These are phyloP conservation scores for Coriaria nepalensis DNA, from an alignment of 306 rosid species.

Conservation along the genomic window DNA sequence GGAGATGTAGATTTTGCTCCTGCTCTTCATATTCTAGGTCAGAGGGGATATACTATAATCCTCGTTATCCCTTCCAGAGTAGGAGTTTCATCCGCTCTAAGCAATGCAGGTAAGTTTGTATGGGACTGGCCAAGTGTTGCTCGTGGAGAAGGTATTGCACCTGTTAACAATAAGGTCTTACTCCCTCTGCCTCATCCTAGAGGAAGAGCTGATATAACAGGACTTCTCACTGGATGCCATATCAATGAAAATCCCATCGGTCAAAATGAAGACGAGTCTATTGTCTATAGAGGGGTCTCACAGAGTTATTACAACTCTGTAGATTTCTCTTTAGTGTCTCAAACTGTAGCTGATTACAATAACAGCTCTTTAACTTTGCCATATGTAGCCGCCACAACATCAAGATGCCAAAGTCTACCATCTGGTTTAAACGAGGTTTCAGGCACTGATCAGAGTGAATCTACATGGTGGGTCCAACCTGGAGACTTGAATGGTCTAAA, in stretches of 20 bases:
- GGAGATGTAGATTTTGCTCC: slow-evolving; percentile 96
- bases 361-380: slow-evolving; percentile 26
- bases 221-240: slow-evolving; percentile 56
- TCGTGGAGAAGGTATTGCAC: slow-evolving; percentile 87
- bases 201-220: slow-evolving; percentile 38
- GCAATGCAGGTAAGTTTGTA: slow-evolving; percentile 91
- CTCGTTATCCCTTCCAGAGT: slow-evolving; percentile 83
- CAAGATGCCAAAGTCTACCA: slow-evolving; percentile 72
- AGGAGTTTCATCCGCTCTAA: slow-evolving; percentile 90
- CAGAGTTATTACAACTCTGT: slow-evolving; percentile 52
- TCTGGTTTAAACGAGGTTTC: slow-evolving; percentile 43
- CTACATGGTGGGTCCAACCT: slow-evolving; percentile 56
- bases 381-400: slow-evolving; percentile 24
- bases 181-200: slow-evolving; percentile 43
- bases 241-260: slow-evolving; percentile 36
- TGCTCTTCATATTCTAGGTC: slow-evolving; percentile 94
- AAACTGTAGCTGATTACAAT: slow-evolving; percentile 52
- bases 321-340: slow-evolving; percentile 52
- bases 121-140: slow-evolving; percentile 98
- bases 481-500: slow-evolving; percentile 87
- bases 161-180: slow-evolving; percentile 41
- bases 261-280: slow-evolving; percentile 75
- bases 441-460: slow-evolving; percentile 38
- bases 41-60: slow-evolving; percentile 81
- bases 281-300: slow-evolving; percentile 63